Evolutionary conservation across 495 filamentous ascomycete species (phyloP), one percentile per base, ranked within the genome.

Genomic region (Aspergillus haitiensis): DNA sequence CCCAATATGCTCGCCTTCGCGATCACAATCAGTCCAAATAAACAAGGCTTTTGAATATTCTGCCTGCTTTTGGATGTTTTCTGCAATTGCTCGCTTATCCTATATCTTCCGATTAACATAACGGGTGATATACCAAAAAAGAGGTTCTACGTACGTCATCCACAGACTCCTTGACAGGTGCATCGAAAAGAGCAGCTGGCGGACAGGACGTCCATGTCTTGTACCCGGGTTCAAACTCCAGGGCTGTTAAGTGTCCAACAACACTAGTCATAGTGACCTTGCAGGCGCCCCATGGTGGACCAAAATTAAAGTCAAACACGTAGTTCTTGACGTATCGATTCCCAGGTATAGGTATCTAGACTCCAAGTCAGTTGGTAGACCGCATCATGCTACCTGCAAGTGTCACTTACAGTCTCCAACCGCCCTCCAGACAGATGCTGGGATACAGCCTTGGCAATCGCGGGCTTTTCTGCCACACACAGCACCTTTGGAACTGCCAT

Each of bases 21-120:
- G 86, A 79, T 98, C 94, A 75, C 94, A 98, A 80, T 98, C 94
- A 1, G 94, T 98, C 94, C 94, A 98, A 65, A 98, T 96, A 71
- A 92, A 94, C 12, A 98, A 79, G 16, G 84, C 84, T 64, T 79
- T 81, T 55, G 84, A 76, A 64, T 82, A 79, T 46, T 82, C 82
- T 11, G 95, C 94, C 71, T 94, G 85, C 6, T 78, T 72, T 48
- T 86, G 79, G 66, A 98, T 98, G 67, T 98, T 98, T 6, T 84
- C 77, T 8, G 92, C 91, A 56, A 98, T 89, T 15, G 84, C 75
- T 64, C 83, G 84, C 66, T 91, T 93, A 67, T 93, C 87, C 87
- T 95, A 61, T 47, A 4, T 6, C 18, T 2, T 12, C 12, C 33
- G 3, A 12, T 74, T 36, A 74, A 67, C 46, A 16, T 35, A 35